Evolutionary conservation across 441 rosid genomes (phyloP).

Genomic region (Erodium trifolium): DNA sequence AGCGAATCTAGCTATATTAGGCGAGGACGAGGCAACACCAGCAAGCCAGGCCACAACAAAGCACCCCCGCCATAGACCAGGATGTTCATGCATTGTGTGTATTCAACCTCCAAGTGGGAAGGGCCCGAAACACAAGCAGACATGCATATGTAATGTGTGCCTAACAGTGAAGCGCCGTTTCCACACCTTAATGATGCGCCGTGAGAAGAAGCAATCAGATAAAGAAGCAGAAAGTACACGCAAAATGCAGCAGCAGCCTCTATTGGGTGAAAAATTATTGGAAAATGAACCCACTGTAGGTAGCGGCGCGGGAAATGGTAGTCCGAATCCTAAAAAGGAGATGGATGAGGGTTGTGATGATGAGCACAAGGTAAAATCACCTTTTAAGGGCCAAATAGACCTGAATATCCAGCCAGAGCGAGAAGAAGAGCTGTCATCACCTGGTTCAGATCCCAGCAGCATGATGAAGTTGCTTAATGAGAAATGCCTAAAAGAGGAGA

Average conservation of each 20-base stretch:
- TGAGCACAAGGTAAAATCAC: background rate
- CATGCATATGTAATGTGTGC: slow-evolving; percentile 56
- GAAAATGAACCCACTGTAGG: slow-evolving; percentile 32
- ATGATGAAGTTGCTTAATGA: background rate
- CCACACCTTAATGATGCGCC: slow-evolving; percentile 42
- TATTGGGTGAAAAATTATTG: background rate
- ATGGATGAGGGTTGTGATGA: background rate
- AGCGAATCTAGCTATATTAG: slow-evolving; percentile 40
- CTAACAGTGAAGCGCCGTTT: slow-evolving; percentile 47
- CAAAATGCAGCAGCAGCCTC: slow-evolving; percentile 24
- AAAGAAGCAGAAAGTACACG: slow-evolving; percentile 45
- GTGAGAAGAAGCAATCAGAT: slow-evolving; percentile 65
- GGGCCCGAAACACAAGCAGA: slow-evolving; percentile 57
- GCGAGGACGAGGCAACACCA: slow-evolving; percentile 30
- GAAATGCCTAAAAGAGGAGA: too few relatives aligned
- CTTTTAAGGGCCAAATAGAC: background rate
- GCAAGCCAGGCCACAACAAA: slow-evolving; percentile 46
- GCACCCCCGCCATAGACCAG: slow-evolving; percentile 69
- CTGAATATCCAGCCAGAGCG: slow-evolving; percentile 1
- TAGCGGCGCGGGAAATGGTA: background rate
- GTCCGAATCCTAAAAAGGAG: background rate
- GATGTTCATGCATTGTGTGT: slow-evolving; percentile 67
- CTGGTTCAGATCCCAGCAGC: background rate
- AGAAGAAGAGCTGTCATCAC: background rate
- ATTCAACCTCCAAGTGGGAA: slow-evolving; percentile 64